Base-by-base conservation (phyloP, 2,329 filamentous ascomycete genomes). In the Fusarium torulosum region DNA sequence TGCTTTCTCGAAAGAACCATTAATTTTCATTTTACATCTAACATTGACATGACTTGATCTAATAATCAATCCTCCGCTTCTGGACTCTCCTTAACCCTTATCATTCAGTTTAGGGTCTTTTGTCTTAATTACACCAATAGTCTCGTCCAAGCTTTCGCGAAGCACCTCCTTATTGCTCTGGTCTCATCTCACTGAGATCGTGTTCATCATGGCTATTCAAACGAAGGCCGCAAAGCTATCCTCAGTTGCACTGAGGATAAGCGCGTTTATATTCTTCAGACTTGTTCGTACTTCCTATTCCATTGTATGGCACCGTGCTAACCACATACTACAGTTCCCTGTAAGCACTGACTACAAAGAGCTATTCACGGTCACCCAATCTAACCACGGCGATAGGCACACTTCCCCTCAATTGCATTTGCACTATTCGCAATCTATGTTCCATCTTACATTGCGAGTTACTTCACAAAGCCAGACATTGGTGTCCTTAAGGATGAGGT, bases 391-490 rank as follows among this genome's bases (percentile, higher is more conserved):
- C 37, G 19, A 51, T 47, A 79, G 78, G 78, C 78, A 55, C 77
- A 77, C 67, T 77, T 81, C 61, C 75, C 83, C 62, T 88, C 88
- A 29, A 71, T 86, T 37, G 80, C 88, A 5, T 88, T 88, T 57
- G 84, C 90, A 0, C 79, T 91, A 3, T 88, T 91, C 62, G 88
- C 86, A 23, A 77, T 93, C 58, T 93, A 92, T 70, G 75, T 90
- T 0, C 84, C 89, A 0, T 82, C 88, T 1, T 92, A 91, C 77
- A 76, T 91, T 50, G 79, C 82, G 14, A 87, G 84, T 69, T 88
- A 86, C 74, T 77, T 85, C 25, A 82, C 82, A 17, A 85, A 87
- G 57, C 82, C 87, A 8, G 81, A 85, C 59, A 85, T 88, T 71
- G 81, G 86, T 46, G 74, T 91, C 7, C 78, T 90, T 23, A 85